phyloP scores from a whole-genome alignment of 441 rosid species.

The Jatropha podagrica region DNA sequence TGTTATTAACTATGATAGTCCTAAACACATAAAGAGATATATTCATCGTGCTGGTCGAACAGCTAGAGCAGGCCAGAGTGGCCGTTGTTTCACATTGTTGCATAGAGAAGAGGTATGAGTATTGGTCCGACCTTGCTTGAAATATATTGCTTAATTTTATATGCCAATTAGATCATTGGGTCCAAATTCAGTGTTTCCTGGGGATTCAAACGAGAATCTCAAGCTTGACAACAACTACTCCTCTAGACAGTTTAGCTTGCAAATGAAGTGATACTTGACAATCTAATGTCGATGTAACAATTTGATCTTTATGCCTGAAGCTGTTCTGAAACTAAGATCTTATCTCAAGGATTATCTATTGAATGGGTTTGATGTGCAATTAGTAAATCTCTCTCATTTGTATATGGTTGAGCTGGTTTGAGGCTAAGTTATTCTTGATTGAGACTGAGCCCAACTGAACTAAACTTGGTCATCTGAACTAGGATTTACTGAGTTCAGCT shows the following conservation, averaged over 20 bases:
- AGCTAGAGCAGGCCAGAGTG: conserved; percentile 92
- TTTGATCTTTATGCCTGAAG: background rate
- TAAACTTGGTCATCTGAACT: background rate
- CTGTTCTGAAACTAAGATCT: background rate
- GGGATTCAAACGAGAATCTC: background rate
- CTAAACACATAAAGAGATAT: conserved; percentile 74
- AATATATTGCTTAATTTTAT: background rate
- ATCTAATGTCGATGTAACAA: background rate
- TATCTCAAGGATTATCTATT: background rate
- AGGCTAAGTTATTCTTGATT: background rate
- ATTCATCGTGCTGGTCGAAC: conserved; percentile 97
- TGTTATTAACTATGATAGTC: conserved; percentile 89
- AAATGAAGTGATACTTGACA: background rate
- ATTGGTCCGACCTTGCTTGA: conserved; percentile 1
- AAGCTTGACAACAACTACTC: background rate
- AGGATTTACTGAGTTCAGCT: background rate
- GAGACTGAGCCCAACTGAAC: background rate
- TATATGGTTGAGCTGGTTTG: background rate
- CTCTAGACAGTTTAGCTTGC: background rate
- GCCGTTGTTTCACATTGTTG: conserved; percentile 84
- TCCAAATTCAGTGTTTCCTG: background rate
- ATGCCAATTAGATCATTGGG: background rate
- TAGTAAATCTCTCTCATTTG: background rate
- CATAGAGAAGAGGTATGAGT: conserved; percentile 62
- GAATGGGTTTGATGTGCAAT: background rate